Conservation (phyloP, 2,329 filamentous ascomycete species). For the Paracoccidioides lutzii region DNA sequence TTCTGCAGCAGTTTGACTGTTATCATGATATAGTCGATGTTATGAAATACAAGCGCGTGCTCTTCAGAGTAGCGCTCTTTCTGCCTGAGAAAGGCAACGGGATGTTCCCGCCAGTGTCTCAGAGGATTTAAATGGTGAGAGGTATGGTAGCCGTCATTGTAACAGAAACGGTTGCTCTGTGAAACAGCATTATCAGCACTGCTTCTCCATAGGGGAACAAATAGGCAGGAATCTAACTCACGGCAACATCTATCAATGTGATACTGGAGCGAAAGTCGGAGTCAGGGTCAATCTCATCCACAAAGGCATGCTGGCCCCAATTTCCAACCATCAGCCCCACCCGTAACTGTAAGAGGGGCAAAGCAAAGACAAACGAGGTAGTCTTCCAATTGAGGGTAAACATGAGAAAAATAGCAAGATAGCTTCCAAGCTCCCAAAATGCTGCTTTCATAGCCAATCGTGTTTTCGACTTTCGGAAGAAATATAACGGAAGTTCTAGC, state of each 20-base stretch:
- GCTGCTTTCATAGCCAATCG: conserved; percentile 42
- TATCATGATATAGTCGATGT: conserved; percentile 70
- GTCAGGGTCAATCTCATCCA: conserved; percentile 60
- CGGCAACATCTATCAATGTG: conserved; percentile 63
- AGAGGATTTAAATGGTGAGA: conserved; percentile 67
- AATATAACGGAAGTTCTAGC: conserved; percentile 64
- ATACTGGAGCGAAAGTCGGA: conserved; percentile 70
- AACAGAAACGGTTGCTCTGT: conserved; percentile 69
- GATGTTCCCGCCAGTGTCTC: conserved; percentile 72
- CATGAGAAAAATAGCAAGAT: conserved; percentile 40
- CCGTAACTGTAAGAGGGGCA: conserved; percentile 55
- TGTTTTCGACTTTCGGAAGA: conserved; percentile 49
- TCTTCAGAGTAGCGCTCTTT: conserved; percentile 55
- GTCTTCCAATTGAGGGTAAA: conserved; percentile 41
- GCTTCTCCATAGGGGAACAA: not conserved
- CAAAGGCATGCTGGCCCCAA: conserved; percentile 73
- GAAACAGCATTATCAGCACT: not conserved
- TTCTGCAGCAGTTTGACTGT: conserved; percentile 55
- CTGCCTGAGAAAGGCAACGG: conserved; percentile 55
- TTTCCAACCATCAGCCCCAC: conserved; percentile 69
- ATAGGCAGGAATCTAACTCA: conserved; percentile 33
- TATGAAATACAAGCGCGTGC: conserved; percentile 61
- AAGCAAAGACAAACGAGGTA: conserved; percentile 50
- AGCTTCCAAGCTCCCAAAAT: conserved; percentile 50
- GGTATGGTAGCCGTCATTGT: conserved; percentile 73